Percentiles rank a stretch among this genome's conserved stretches.
Evolutionary conservation across 495 filamentous ascomycete genomes (phyloP).

Genomic region (Wilcoxina mikolae): DNA sequence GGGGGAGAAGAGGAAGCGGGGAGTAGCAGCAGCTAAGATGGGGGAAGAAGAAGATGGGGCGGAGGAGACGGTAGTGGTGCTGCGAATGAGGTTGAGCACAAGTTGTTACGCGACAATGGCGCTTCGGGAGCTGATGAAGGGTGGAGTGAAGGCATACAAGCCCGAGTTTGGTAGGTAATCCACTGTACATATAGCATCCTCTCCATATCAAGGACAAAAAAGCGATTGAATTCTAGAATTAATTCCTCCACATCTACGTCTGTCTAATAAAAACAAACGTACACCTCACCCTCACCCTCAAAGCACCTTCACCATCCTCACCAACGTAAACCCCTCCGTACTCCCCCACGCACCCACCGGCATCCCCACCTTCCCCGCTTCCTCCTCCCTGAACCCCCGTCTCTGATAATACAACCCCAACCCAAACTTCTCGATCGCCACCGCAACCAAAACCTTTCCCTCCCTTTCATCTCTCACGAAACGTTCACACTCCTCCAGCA

Average conservation of each 20-base stretch:
- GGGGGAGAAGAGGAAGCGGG: constrained; percentile 25
- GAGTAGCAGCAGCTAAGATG: constrained; percentile 11
- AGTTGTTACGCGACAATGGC: constrained; percentile 95
- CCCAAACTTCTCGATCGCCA: background rate
- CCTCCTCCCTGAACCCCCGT: background rate
- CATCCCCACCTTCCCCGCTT: background rate
- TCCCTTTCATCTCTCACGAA: background rate
- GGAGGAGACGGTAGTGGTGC: constrained; percentile 40
- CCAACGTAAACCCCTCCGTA: background rate
- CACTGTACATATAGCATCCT: too few relatives aligned
- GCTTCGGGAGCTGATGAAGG: constrained; percentile 67
- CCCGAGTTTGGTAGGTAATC: constrained; percentile 43
- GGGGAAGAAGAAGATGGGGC: constrained; percentile 14
- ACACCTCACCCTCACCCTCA: too few relatives aligned
- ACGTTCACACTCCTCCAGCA: background rate
- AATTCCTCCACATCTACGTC: too few relatives aligned
- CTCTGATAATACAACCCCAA: background rate
- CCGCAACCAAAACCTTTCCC: background rate
- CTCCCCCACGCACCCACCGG: background rate
- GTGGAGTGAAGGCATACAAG: constrained; percentile 46
- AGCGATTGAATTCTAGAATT: background rate
- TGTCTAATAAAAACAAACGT: too few relatives aligned
- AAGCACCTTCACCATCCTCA: background rate
- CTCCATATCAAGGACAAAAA: background rate
- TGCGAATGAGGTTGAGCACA: constrained; percentile 70